A percentile compares a stretch with the other conserved stretches of the same genome.
Evolutionary conservation across 441 rosid species (phyloP).

Genomic region (Croton laevigatus): DNA sequence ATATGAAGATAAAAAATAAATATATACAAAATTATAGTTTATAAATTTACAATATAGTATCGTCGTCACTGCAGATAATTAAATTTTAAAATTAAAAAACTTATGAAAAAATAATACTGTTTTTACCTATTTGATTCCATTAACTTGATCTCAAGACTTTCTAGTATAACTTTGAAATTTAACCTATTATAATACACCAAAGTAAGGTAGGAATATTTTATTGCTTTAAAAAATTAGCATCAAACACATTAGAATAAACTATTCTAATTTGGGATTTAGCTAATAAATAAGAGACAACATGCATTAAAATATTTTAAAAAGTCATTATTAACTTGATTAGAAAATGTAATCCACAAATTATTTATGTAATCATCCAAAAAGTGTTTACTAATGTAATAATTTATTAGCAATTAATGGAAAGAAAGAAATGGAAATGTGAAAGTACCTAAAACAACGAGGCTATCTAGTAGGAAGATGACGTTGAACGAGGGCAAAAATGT

Average conservation of each 20-base stretch:
- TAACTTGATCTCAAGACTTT: too few species aligned
- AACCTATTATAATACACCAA: too few species aligned
- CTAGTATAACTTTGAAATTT: too few species aligned
- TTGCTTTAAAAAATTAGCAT: not conserved
- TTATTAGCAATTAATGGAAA: not conserved
- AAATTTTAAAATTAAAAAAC: too few species aligned
- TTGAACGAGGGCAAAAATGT: not conserved
- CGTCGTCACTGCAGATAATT: too few species aligned
- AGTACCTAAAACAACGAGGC: not conserved
- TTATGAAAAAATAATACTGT: too few species aligned
- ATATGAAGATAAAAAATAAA: too few species aligned
- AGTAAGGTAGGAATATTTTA: too few species aligned
- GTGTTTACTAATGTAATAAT: not conserved
- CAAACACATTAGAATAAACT: slow-evolving; percentile 7
- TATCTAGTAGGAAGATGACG: not conserved
- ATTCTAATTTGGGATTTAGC: not conserved
- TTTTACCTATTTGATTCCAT: too few species aligned
- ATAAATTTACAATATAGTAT: too few species aligned
- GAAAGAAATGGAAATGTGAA: not conserved
- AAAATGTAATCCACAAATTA: not conserved
- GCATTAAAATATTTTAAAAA: not conserved
- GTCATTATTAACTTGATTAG: not conserved
- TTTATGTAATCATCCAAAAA: not conserved
- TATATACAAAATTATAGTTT: too few species aligned
- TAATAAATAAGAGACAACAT: slow-evolving; percentile 1